phyloP scores from a whole-genome alignment of 164 flowering plant species.

The Nymphaea colorata region DNA sequence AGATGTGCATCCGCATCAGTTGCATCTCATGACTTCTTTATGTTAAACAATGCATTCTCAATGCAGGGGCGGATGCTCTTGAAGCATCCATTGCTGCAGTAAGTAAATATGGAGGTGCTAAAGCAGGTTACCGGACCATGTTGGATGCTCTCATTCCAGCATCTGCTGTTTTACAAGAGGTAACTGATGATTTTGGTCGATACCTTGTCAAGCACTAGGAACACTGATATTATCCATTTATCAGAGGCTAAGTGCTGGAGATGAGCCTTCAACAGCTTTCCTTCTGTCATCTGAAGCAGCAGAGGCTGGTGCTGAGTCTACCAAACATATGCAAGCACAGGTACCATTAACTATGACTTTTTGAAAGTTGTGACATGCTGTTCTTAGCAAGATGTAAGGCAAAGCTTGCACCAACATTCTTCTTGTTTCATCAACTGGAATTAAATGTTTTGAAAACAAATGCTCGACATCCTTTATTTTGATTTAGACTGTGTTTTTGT shows the following conservation, averaged over 20 bases:
- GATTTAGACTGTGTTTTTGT: too few species aligned
- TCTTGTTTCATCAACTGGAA: too few species aligned
- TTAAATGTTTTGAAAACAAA: too few species aligned
- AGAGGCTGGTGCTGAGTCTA: conserved; percentile 71
- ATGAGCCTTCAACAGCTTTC: conserved; percentile 64
- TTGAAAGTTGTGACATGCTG: too few species aligned
- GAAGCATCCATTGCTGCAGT: conserved; percentile 76
- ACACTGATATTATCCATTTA: background rate
- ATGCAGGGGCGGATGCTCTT: conserved; percentile 83
- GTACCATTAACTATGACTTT: conserved; percentile 11
- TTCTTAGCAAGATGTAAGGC: too few species aligned
- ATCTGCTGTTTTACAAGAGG: conserved; percentile 58
- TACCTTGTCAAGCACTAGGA: background rate
- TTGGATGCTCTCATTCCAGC: conserved; percentile 97
- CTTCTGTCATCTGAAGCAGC: conserved; percentile 80
- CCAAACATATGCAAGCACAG: conserved; percentile 73
- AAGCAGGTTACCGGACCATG: conserved; percentile 76
- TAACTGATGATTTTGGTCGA: conserved; percentile 3
- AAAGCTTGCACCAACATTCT: too few species aligned
- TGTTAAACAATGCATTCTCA: conserved; percentile 2
- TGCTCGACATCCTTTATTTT: too few species aligned
- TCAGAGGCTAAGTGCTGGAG: conserved; percentile 68
- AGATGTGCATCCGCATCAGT: conserved; percentile 14
- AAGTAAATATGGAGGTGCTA: conserved; percentile 92
- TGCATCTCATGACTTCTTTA: background rate